These are phyloP conservation scores for Cytospora piceae DNA, from an alignment of 2,329 filamentous ascomycete genomes.

Conservation along the genomic window DNA sequence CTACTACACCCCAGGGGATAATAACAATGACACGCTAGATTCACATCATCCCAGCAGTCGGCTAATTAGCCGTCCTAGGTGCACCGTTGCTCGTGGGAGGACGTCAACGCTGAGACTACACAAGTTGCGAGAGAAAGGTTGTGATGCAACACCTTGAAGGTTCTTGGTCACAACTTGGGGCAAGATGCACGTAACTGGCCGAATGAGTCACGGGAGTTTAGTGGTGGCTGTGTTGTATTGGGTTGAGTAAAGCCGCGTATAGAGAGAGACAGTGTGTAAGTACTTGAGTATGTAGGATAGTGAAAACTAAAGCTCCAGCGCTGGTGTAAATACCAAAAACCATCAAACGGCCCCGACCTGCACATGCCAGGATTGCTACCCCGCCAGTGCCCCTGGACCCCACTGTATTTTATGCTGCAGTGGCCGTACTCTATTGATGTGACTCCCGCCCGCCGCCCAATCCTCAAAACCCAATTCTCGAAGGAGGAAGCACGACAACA, in stretches of 20 bases:
- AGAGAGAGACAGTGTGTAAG: no score
- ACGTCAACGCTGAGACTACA: not conserved
- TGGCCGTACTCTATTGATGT: slow-evolving; percentile 18
- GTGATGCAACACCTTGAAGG: not conserved
- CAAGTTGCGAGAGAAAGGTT: not conserved
- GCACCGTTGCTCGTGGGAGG: not conserved
- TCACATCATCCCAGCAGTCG: not conserved
- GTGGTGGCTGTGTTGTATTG: not conserved
- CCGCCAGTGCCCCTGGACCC: slow-evolving; percentile 7
- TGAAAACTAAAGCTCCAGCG: not conserved
- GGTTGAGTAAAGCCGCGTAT: not conserved
- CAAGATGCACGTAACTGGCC: not conserved
- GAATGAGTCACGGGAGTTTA: not conserved
- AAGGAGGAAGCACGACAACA: not conserved
- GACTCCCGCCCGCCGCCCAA: not conserved
- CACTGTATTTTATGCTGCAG: slow-evolving; percentile 22
- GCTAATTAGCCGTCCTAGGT: slow-evolving; percentile 4
- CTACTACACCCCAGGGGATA: no score
- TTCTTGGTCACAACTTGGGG: not conserved
- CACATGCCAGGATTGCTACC: not conserved
- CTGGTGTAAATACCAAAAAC: not conserved
- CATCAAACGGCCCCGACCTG: not conserved
- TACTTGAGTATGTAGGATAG: not conserved
- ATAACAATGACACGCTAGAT: not conserved
- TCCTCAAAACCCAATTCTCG: not conserved